phyloP scores from a whole-genome alignment of 1,284 basidiomycete genomes.

The Malassezia globosa region DNA sequence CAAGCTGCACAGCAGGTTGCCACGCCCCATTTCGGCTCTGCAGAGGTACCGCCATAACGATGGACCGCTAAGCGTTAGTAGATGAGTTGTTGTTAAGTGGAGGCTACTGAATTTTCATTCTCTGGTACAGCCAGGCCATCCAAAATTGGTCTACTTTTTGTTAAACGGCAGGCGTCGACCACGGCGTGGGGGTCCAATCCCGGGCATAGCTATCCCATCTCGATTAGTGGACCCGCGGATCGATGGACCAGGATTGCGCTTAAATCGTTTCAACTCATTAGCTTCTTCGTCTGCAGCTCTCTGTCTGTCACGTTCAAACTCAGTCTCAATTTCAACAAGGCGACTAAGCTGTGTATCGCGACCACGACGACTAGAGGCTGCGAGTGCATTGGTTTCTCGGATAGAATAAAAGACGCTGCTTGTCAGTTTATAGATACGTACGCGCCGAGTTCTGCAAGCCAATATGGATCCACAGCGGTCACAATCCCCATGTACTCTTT shows the following conservation, averaged over 20 bases:
- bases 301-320: constrained; percentile 35
- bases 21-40: constrained; percentile 9
- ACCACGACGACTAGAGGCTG: constrained; percentile 55
- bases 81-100: not conserved
- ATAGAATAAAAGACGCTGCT: constrained; percentile 91
- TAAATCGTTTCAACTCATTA: constrained; percentile 3
- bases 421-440: constrained; percentile 47
- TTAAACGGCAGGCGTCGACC: constrained; percentile 6
- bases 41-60: constrained; percentile 8
- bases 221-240: not conserved
- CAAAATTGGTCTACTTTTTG: constrained; percentile 2
- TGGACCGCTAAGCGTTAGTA: too few species aligned
- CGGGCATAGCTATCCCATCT: constrained; percentile 12
- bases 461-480: constrained; percentile 45
- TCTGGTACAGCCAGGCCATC: too few species aligned
- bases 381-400: constrained; percentile 63
- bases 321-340: constrained; percentile 66
- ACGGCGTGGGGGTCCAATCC: constrained; percentile 4
- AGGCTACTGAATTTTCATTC: too few species aligned
- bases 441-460: constrained; percentile 40
- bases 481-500: constrained; percentile 40
- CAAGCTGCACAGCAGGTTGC: constrained; percentile 10
- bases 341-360: constrained; percentile 73
- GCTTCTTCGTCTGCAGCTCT: constrained; percentile 12
- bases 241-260: not conserved